Evolutionary conservation across 2,329 filamentous ascomycete genomes (phyloP).

Genomic region (Ceratocystis eucalypticola): DNA sequence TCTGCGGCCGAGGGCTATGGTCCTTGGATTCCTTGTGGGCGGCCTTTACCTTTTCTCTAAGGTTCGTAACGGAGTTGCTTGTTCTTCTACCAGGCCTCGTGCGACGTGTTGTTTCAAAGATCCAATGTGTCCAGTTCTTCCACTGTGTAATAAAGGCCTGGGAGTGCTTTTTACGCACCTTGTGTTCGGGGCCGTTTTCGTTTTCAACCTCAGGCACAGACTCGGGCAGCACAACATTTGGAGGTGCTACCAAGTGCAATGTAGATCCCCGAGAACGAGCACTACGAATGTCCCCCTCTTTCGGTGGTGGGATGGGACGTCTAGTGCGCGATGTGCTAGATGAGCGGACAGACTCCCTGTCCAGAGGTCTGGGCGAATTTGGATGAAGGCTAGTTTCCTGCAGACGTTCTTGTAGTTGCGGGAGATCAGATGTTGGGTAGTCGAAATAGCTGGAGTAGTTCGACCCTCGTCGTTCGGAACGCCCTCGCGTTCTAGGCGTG

Average conservation of each 20-base stretch:
- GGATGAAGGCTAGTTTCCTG: constrained; percentile 26
- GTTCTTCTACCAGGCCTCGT: constrained; percentile 37
- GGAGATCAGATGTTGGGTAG: constrained; percentile 57
- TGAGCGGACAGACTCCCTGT: constrained; percentile 65
- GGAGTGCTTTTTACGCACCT: constrained; percentile 43
- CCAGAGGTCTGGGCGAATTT: constrained; percentile 53
- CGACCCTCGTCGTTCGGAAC: constrained; percentile 62
- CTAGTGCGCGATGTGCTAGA: constrained; percentile 64
- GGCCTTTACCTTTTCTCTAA: constrained; percentile 36
- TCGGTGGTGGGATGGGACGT: constrained; percentile 67
- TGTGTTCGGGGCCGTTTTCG: constrained; percentile 27
- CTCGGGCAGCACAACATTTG: constrained; percentile 34
- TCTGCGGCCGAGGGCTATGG: constrained; percentile 44
- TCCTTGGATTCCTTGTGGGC: constrained; percentile 30
- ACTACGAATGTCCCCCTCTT: constrained; percentile 57
- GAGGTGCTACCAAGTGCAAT: constrained; percentile 66
- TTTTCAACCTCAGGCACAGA: constrained; percentile 20
- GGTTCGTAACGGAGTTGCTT: constrained; percentile 46
- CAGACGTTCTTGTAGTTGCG: constrained; percentile 53
- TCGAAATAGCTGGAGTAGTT: constrained; percentile 51
- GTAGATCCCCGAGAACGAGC: constrained; percentile 70
- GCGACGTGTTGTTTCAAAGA: constrained; percentile 44
- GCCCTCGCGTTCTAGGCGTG: constrained; percentile 56
- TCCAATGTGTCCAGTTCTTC: constrained; percentile 53
- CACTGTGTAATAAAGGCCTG: constrained; percentile 46